Conservation (phyloP, 192 early-diverging fungal species). For the Coemansia asiatica region DNA sequence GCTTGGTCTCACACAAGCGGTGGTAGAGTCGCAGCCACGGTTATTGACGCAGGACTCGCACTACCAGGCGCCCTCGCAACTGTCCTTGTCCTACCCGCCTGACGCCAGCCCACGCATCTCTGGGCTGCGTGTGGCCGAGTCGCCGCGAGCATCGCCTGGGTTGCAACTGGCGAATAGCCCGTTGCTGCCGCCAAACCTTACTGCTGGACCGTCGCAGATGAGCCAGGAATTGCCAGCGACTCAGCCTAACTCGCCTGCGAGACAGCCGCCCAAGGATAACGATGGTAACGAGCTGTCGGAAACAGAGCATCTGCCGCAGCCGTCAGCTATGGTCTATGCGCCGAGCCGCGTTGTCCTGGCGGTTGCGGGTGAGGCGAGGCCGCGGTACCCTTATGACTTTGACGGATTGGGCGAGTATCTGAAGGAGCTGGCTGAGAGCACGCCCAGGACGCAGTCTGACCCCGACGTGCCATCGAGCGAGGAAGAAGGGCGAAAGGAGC, state of each 20-base stretch:
- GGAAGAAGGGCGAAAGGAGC: too few species aligned
- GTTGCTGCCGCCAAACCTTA: neutral
- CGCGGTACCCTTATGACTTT: conserved; percentile 39
- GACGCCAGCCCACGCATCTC: neutral
- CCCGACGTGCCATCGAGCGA: neutral
- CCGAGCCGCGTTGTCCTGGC: conserved; percentile 25
- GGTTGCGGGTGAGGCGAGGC: neutral
- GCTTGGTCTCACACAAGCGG: neutral
- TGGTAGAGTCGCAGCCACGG: conserved; percentile 4
- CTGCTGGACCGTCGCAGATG: neutral
- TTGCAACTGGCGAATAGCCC: neutral
- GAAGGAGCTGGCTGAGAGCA: conserved; percentile 13
- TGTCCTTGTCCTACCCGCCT: neutral
- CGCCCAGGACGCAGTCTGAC: conserved; percentile 33
- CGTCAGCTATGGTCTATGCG: conserved; percentile 33
- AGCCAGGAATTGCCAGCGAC: conserved; percentile 9
- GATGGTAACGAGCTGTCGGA: neutral
- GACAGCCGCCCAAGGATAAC: conserved; percentile 9
- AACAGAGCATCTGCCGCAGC: conserved; percentile 16
- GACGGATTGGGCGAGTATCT: conserved; percentile 19
- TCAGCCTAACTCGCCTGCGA: conserved; percentile 35
- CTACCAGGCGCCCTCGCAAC: conserved; percentile 4
- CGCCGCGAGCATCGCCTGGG: conserved; percentile 1
- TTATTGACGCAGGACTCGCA: conserved; percentile 9
- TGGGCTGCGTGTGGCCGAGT: conserved; percentile 23